Base-by-base conservation (phyloP, 768 basidiomycete genomes). In the Hypsizygus marmoreus region DNA sequence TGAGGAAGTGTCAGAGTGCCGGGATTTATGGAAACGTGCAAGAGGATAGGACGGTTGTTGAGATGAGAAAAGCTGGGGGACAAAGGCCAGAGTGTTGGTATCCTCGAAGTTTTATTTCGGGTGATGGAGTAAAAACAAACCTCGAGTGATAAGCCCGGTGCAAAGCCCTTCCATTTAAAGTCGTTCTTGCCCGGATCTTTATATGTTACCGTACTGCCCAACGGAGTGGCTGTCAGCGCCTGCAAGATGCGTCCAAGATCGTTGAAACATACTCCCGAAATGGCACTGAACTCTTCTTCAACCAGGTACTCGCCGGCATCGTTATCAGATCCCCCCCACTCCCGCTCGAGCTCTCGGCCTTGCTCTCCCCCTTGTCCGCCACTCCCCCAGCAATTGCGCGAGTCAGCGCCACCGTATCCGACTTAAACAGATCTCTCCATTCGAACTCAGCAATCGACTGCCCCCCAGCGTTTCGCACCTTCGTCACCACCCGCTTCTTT, bases 71-170 rank as follows among this genome's bases (percentile, higher is more conserved):
- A 43, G 45, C 41, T 52, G 20, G 12, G 8, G 16, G 8, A 26
- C 34, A n/a, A n/a, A n/a, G n/a, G n/a, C n/a, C n/a, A 11, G 30
- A 34, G 22, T 14, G 25, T 12, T 22, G 17, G 23, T 29, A 13
- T 6, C 9, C 7, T 38, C 31, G 30, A 10, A 6, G 23, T 11
- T 29, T n/a, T 12, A 8, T n/a, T n/a, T n/a, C n/a, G n/a, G n/a
- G n/a, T 40, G 4, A 20, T 13, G 5, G 14, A 2, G 13, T 10
- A 11, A 13, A 12, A 11, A 40, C 28, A 12, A 6, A 53, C 52
- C 43, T 53, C 52, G 4, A 53, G 44, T n/a, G 52, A 42, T 12
- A 53, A 41, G 4, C 52, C 52, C 7, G 52, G 52, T 13, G 43
- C 48, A 33, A 34, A 37, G 2, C 47, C 47, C 19, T 43, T 53